Base-by-base conservation (phyloP, 805 yeast species). In the Tetrapisispora iriomotensis region DNA sequence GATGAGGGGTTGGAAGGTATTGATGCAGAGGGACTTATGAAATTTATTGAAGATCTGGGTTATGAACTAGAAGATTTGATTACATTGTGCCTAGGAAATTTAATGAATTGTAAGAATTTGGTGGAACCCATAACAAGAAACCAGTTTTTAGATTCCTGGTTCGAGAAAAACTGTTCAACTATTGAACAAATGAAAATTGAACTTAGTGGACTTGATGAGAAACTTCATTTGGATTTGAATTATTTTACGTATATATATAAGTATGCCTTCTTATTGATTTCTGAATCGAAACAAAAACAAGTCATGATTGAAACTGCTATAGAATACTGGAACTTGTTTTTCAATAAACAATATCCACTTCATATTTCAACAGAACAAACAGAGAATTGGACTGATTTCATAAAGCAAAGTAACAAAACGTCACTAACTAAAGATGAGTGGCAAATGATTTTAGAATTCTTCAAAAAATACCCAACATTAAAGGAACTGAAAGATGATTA, bases 381-480 rank as follows among this genome's bases (percentile, higher is more conserved):
- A 27, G 65, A 67, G 8, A 66, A 65, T 30, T 90, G 95, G 90
- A 62, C 68, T 37, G 58, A 53, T 1, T 88, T 79, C 53, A 54
- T 81, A 21, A 51, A 36, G 6, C 57, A 55, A 2, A 65, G 61
- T 10, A 62, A 68, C 44, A 67, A 72, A 35, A 62, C 68, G 36
- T 59, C 67, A 5, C 68, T 92, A 27, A 71, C 82, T 5, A 73
- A 62, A 45, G 98, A 90, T 53, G 74, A 79, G 19, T 90, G 96
- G 96, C 70, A 74, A 44, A 87, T 88, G 96, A 64, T 82, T 40
- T 70, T 70, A 39, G 75, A 77, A 40, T 85, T 87, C 51, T 60
- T 80, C 40, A 60, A 64, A 39, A 72, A 73, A 43, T 68, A 68
- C 43, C 60, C 74, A 1, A 45, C 56, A 14, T 82, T 84, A 43